A percentile compares a stretch with the other conserved stretches of the same genome.
Evolutionary conservation across 495 filamentous ascomycete species (phyloP).

Genomic region (Penicillium waksmanii): DNA sequence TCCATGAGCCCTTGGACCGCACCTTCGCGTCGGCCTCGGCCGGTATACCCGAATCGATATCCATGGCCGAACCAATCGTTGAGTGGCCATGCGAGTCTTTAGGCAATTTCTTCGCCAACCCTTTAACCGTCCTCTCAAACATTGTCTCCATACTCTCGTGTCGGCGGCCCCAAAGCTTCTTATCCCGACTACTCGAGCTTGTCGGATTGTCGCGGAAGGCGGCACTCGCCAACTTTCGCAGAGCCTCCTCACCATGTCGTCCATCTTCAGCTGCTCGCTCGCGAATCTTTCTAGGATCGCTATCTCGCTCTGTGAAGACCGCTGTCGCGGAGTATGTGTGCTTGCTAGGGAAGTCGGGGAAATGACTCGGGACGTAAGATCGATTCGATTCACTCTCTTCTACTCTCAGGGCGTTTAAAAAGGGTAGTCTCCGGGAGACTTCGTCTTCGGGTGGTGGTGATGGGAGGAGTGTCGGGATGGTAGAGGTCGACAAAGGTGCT

Average conservation of each 20-base stretch:
- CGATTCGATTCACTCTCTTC: conserved; percentile 50
- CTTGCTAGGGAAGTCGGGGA: conserved; percentile 71
- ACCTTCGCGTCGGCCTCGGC: conserved; percentile 33
- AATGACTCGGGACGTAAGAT: conserved; percentile 65
- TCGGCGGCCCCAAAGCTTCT: conserved; percentile 49
- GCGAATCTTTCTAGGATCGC: conserved; percentile 70
- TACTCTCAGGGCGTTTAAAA: conserved; percentile 59
- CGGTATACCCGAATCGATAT: conserved; percentile 36
- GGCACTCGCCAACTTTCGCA: conserved; percentile 66
- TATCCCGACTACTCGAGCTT: conserved; percentile 41
- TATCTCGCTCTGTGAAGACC: conserved; percentile 66
- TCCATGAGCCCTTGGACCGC: conserved; percentile 33
- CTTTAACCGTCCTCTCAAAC: conserved; percentile 53
- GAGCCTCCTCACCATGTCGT: conserved; percentile 70
- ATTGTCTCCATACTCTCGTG: conserved; percentile 51
- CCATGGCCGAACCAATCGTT: conserved; percentile 29
- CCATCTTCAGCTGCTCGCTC: conserved; percentile 76
- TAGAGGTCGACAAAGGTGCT: conserved; percentile 36
- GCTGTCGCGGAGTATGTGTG: conserved; percentile 74
- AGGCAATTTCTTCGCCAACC: conserved; percentile 38
- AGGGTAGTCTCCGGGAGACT: conserved; percentile 40
- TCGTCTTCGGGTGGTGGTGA: conserved; percentile 52
- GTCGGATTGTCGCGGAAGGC: conserved; percentile 49
- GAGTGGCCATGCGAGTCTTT: conserved; percentile 24
- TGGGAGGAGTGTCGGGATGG: conserved; percentile 41